Evolutionary conservation across 1,139 yeast species (phyloP).

Genomic region (Diutina siamensis): DNA sequence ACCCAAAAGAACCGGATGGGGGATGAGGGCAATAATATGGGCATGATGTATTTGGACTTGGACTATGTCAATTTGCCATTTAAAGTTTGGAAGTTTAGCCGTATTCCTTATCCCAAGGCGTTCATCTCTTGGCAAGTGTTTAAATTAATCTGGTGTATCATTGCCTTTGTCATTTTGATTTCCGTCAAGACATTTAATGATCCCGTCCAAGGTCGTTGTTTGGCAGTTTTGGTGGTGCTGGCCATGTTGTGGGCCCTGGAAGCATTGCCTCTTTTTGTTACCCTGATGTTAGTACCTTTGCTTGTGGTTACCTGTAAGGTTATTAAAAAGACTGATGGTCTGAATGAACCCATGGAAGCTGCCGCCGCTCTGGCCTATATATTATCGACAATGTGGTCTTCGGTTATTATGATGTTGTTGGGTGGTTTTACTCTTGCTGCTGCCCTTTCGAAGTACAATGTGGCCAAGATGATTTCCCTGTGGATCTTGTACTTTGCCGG

Average conservation of each 20-base stretch:
- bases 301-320: slow-evolving; percentile 65
- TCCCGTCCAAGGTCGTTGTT: slow-evolving; percentile 59
- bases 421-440: slow-evolving; percentile 96
- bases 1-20: slow-evolving; percentile 21
- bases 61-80: slow-evolving; percentile 13
- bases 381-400: slow-evolving; percentile 86
- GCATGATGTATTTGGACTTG: slow-evolving; percentile 18
- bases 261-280: slow-evolving; percentile 77
- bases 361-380: slow-evolving; percentile 65
- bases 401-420: slow-evolving; percentile 74
- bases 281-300: slow-evolving; percentile 73
- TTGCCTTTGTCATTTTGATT: slow-evolving; percentile 37
- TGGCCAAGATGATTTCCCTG: slow-evolving; percentile 79
- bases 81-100: slow-evolving; percentile 13
- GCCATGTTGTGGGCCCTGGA: slow-evolving; percentile 93
- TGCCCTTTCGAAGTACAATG: slow-evolving; percentile 79
- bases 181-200: slow-evolving; percentile 51
- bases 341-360: slow-evolving; percentile 41
- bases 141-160: slow-evolving; percentile 33
- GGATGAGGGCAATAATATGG: slow-evolving; percentile 17
- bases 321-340: slow-evolving; percentile 42
- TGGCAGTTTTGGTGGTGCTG: slow-evolving; percentile 69
- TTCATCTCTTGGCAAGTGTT: slow-evolving; percentile 24
- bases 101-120: slow-evolving; percentile 16
- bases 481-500: slow-evolving; percentile 75